Evolutionary conservation across 257 asterid species (phyloP), one percentile per base, ranked within the genome.

Genomic region (Solanum tarijense): DNA sequence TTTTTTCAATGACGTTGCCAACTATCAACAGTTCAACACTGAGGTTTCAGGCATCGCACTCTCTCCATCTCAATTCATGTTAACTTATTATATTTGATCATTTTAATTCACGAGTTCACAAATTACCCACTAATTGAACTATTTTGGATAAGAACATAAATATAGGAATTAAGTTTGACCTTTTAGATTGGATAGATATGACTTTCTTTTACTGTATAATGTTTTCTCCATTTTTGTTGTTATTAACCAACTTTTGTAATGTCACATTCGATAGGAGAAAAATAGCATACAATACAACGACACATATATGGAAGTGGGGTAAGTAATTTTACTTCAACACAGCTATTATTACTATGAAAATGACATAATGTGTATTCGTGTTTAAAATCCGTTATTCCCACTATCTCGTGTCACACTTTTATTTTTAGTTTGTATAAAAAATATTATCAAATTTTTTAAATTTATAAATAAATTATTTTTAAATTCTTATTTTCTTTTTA

Each of bases 11-110:
- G 9, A 52, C 1, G 1, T 2, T 52, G 62, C 4, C 62, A 52
- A 52, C n/a, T 52, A 52, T 18, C 4, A 52, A 2, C 4, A 6
- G 23, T 3, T 52, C 9, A 52, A 3, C 4, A 16, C 3, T 1
- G 4, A 6, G n/a, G 2, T 52, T 52, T 0, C 0, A 18, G 9
- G 9, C 9, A 0, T 18, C 4, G 0, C 3, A 52, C 9, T 6
- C 52, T 5, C 60, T 52, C 23, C 60, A 0, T 6, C 60, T 52
- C 23, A 52, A 58, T 52, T 2, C 25, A 60, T 23, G 11, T 60
- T 60, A 23, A 21, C 10, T 8, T 60, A 23, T 60, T n/a, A 5
- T 65, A 65, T 62, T 62, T 10, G 2, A 0, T 65, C 31, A 65
- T 65, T 2, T 9, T 32, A 4, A 4, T 65, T 10, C 9, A 6